A percentile compares a stretch with the other conserved stretches of the same genome.
Evolutionary conservation across 139 green algal species (phyloP).

Genomic region (Chlorella sp.): DNA sequence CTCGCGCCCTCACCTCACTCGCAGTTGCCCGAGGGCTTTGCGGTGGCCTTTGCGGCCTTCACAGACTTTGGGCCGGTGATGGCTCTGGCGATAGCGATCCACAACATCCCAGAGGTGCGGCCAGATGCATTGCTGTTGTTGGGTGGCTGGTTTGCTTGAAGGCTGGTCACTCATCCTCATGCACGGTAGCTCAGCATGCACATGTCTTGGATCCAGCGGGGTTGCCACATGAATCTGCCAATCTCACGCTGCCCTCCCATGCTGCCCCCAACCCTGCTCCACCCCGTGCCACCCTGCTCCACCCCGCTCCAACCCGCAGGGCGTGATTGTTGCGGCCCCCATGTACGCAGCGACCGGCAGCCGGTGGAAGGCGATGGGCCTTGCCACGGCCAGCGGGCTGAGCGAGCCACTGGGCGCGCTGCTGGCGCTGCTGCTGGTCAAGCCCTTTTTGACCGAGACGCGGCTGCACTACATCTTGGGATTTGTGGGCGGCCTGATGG

Average conservation of each 20-base stretch:
- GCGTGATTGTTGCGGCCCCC: slow-evolving; percentile 86
- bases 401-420: slow-evolving; percentile 85
- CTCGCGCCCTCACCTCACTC: background rate
- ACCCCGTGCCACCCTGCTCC: too few relatives aligned
- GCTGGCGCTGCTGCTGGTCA: slow-evolving; percentile 73
- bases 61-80: slow-evolving; percentile 80
- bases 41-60: slow-evolving; percentile 68
- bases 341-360: slow-evolving; percentile 89
- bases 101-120: slow-evolving; percentile 77
- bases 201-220: background rate
- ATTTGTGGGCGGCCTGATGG: slow-evolving; percentile 89
- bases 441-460: slow-evolving; percentile 63
- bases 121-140: too few relatives aligned
- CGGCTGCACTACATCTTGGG: slow-evolving; percentile 80
- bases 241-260: background rate
- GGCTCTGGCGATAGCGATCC: slow-evolving; percentile 83
- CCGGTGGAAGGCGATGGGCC: slow-evolving; percentile 70
- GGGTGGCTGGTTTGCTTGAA: too few relatives aligned
- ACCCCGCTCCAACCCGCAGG: slow-evolving; percentile 48
- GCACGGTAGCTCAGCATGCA: too few relatives aligned
- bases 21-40: slow-evolving; percentile 11
- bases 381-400: slow-evolving; percentile 80
- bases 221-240: too few relatives aligned
- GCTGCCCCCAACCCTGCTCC: background rate
- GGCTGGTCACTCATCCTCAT: background rate